Conservation (phyloP, 352 stramenopile species). For the Pythium coloratum region DNA sequence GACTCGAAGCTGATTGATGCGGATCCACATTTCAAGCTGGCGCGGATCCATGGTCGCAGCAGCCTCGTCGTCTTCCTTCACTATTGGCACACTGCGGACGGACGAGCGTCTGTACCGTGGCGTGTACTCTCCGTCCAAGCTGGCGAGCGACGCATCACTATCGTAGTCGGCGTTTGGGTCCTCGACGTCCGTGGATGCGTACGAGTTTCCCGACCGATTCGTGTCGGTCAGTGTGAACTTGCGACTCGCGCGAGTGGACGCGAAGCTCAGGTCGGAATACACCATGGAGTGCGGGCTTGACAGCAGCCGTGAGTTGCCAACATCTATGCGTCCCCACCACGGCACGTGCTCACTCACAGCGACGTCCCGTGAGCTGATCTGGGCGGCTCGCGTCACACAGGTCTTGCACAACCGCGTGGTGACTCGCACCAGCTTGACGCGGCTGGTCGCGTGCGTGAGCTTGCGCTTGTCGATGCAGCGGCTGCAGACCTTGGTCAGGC, state of each 20-base stretch:
- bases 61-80: slow-evolving; percentile 8
- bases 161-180: not conserved
- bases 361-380: slow-evolving; percentile 11
- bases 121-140: not conserved
- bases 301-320: not conserved
- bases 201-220: slow-evolving; percentile 2
- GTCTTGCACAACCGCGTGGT: slow-evolving; percentile 14
- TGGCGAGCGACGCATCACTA: not conserved
- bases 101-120: not conserved
- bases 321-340: slow-evolving; percentile 2
- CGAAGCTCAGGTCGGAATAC: slow-evolving; percentile 4
- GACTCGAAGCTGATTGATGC: slow-evolving; percentile 16
- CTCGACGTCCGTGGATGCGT: not conserved
- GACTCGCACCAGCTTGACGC: slow-evolving; percentile 4
- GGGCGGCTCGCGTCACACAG: slow-evolving; percentile 2
- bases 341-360: slow-evolving; percentile 6
- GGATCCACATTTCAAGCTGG: slow-evolving; percentile 8
- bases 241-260: not conserved
- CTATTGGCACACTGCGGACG: not conserved
- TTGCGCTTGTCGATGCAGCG: slow-evolving; percentile 20
- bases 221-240: not conserved
- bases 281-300: not conserved
- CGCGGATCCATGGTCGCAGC: not conserved
- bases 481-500: slow-evolving; percentile 5
- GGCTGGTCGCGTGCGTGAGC: slow-evolving; percentile 1